These are phyloP conservation scores for Pseudopyrenochaeta lycopersici DNA, from an alignment of 2,329 filamentous ascomycete species.

Conservation along the genomic window DNA sequence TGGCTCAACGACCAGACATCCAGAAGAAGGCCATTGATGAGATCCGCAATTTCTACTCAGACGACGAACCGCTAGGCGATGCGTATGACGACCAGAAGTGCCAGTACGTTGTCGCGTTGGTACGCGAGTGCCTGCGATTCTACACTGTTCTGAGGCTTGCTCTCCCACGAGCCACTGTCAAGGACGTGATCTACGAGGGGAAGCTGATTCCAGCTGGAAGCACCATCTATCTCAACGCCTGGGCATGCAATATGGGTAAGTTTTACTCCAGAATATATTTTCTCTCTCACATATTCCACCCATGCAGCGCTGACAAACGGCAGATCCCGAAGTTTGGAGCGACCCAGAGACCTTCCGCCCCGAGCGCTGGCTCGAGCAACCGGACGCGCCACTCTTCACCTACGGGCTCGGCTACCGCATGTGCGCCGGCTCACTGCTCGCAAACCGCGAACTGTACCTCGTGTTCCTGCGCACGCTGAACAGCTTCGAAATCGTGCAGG, in stretches of 20 bases:
- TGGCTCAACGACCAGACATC: constrained; percentile 68
- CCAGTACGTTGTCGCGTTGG: constrained; percentile 69
- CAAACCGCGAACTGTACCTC: constrained; percentile 72
- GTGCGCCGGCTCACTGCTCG: constrained; percentile 70
- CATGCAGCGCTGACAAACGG: constrained; percentile 6
- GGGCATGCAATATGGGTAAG: constrained; percentile 74
- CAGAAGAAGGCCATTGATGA: constrained; percentile 67
- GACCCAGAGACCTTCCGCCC: constrained; percentile 68
- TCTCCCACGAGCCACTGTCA: constrained; percentile 68
- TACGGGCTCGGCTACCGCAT: constrained; percentile 74
- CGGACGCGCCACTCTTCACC: constrained; percentile 70
- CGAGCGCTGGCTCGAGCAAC: constrained; percentile 70
- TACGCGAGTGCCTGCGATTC: constrained; percentile 68
- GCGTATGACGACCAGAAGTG: constrained; percentile 71
- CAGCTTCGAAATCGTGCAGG: constrained; percentile 66
- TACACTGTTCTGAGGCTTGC: constrained; percentile 71
- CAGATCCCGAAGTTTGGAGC: constrained; percentile 64
- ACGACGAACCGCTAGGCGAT: constrained; percentile 66
- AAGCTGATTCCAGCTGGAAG: constrained; percentile 69
- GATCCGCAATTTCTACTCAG: constrained; percentile 64
- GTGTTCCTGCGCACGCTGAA: constrained; percentile 70
- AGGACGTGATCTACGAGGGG: constrained; percentile 67
- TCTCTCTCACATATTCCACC: too few species aligned
- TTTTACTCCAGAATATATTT: too few species aligned
- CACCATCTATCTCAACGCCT: constrained; percentile 72